Evolutionary conservation across 805 yeast genomes (phyloP).

Genomic region (Candida odintsovae): DNA sequence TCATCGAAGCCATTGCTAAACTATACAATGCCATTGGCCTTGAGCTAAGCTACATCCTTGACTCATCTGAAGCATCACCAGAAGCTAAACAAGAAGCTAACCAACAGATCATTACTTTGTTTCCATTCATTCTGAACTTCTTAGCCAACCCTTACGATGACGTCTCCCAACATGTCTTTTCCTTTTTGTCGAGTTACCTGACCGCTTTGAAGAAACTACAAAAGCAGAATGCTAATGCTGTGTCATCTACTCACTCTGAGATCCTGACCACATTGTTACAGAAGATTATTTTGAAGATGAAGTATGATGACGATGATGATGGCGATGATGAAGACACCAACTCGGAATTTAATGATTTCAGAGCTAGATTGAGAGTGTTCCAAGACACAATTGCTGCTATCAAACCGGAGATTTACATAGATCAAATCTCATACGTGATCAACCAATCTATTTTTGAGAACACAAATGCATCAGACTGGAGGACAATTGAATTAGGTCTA

Average conservation of each 20-base stretch:
- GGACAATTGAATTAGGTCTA: slow-evolving; percentile 78
- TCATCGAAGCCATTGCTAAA: slow-evolving; percentile 71
- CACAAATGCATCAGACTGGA: slow-evolving; percentile 50
- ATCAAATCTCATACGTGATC: slow-evolving; percentile 55
- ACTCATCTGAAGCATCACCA: slow-evolving; percentile 40
- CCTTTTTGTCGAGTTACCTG: slow-evolving; percentile 71
- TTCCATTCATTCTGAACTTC: slow-evolving; percentile 69
- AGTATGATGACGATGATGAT: slow-evolving; percentile 70
- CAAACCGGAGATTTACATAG: slow-evolving; percentile 55
- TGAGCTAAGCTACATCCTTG: slow-evolving; percentile 69
- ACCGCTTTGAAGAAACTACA: slow-evolving; percentile 56
- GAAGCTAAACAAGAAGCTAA: slow-evolving; percentile 35
- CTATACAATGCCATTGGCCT: slow-evolving; percentile 66
- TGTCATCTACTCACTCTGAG: slow-evolving; percentile 36
- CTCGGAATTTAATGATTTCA: slow-evolving; percentile 73
- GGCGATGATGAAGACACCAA: slow-evolving; percentile 70
- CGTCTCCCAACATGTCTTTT: slow-evolving; percentile 75
- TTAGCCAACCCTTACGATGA: slow-evolving; percentile 86
- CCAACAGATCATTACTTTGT: slow-evolving; percentile 49
- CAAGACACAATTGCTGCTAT: slow-evolving; percentile 76
- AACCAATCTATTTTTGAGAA: slow-evolving; percentile 38
- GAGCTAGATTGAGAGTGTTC: slow-evolving; percentile 66
- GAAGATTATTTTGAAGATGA: slow-evolving; percentile 71
- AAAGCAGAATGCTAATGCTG: slow-evolving; percentile 34
- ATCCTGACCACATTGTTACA: slow-evolving; percentile 58